Evolutionary conservation across 2,329 filamentous ascomycete genomes (phyloP).

Genomic region (Colletotrichum noveboracense): DNA sequence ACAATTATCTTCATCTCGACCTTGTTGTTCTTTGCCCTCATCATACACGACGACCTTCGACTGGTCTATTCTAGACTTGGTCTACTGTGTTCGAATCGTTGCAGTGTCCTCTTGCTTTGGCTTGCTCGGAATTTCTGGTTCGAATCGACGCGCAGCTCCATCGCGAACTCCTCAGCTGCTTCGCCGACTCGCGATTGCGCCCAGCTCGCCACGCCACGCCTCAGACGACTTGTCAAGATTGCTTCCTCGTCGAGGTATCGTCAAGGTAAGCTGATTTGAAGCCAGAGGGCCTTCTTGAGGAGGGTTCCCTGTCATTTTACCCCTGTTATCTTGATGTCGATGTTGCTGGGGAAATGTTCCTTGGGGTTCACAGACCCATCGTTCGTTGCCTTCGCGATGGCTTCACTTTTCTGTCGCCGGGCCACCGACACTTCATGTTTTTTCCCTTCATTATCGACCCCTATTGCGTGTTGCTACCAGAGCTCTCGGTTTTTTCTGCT

Average conservation of each 20-base stretch:
- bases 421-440: too few species aligned
- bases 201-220: not conserved
- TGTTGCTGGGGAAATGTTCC: too few species aligned
- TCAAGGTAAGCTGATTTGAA: not conserved
- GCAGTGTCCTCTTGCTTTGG: not conserved
- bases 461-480: too few species aligned
- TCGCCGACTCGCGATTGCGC: not conserved
- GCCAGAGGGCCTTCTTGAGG: too few species aligned
- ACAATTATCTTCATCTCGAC: not conserved
- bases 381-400: too few species aligned
- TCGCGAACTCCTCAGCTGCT: not conserved
- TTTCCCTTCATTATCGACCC: too few species aligned
- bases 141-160: not conserved
- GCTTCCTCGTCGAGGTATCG: not conserved
- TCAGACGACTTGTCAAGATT: not conserved
- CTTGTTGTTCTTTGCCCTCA: not conserved
- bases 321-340: too few species aligned
- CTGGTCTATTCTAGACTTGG: not conserved
- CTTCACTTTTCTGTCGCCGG: too few species aligned
- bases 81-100: not conserved
- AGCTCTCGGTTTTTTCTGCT: too few species aligned
- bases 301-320: too few species aligned
- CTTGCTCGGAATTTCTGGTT: not conserved
- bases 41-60: too few species aligned
- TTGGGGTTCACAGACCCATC: too few species aligned